These are phyloP conservation scores for Phytophthora fragariae DNA, from an alignment of 352 stramenopile genomes.

Conservation along the genomic window DNA sequence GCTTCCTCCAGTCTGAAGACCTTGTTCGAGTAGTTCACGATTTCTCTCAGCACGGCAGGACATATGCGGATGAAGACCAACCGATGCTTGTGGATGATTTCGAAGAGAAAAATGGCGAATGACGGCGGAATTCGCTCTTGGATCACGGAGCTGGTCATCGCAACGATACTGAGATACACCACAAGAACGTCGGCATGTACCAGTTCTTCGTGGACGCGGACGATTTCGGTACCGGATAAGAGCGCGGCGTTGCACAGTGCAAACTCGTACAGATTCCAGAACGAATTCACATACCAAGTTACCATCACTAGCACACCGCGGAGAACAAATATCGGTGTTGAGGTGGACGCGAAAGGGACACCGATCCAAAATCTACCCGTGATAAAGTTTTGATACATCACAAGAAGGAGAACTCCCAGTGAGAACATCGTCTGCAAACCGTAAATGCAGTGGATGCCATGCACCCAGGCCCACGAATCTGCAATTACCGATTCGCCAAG, in stretches of 20 bases:
- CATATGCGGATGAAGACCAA: not conserved
- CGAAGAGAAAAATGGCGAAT: constrained; percentile 23
- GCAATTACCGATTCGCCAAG: not conserved
- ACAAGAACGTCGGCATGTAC: constrained; percentile 38
- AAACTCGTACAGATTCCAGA: constrained; percentile 34
- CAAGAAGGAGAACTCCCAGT: not conserved
- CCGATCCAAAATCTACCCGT: constrained; percentile 45
- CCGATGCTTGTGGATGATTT: constrained; percentile 17
- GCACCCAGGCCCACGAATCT: not conserved
- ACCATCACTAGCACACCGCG: constrained; percentile 29
- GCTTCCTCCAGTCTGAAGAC: not conserved
- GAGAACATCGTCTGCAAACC: not conserved
- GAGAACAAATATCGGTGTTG: constrained; percentile 21
- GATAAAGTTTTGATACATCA: not conserved
- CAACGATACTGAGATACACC: constrained; percentile 27
- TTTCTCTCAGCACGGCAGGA: not conserved
- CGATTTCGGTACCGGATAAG: constrained; percentile 2
- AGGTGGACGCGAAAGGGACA: constrained; percentile 38
- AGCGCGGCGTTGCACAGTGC: constrained; percentile 2
- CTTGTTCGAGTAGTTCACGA: not conserved
- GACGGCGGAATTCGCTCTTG: constrained; percentile 32
- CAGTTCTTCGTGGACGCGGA: constrained; percentile 32
- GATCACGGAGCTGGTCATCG: constrained; percentile 17
- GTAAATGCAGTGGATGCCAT: not conserved
- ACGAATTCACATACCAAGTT: constrained; percentile 36